These are phyloP conservation scores for Geranium incanum DNA, from an alignment of 441 rosid genomes.

Conservation along the genomic window DNA sequence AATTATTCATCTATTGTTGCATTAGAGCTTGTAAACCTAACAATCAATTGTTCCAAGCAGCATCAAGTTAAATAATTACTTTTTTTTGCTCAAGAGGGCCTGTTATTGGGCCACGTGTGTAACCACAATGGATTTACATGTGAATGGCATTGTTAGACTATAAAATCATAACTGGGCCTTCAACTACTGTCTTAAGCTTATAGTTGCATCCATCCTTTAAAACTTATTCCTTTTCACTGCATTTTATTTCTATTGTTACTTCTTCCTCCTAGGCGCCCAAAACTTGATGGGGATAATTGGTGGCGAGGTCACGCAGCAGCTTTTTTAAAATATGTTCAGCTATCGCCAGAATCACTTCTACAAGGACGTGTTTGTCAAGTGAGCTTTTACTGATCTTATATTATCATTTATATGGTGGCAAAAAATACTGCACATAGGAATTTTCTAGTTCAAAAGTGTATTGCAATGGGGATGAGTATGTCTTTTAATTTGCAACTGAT, in stretches of 20 bases:
- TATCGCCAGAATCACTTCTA: conserved; percentile 59
- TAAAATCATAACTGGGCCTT: background rate
- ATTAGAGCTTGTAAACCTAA: background rate
- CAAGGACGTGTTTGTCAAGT: conserved; percentile 76
- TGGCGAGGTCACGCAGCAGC: conserved; percentile 97
- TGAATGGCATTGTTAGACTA: background rate
- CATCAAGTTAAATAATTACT: background rate
- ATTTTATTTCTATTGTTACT: conserved; percentile 10
- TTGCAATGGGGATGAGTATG: background rate
- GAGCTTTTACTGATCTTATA: conserved; percentile 11
- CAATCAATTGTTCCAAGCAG: background rate
- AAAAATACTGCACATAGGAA: background rate
- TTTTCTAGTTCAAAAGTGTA: background rate
- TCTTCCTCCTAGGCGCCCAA: conserved; percentile 47
- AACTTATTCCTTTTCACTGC: background rate
- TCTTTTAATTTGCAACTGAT: background rate
- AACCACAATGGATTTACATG: background rate
- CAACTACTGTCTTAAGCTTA: background rate
- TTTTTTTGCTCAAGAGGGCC: background rate
- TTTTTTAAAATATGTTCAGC: conserved; percentile 54
- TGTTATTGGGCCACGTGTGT: background rate
- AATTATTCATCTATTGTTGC: background rate
- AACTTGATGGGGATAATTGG: conserved; percentile 82
- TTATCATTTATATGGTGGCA: background rate
- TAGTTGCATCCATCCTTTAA: background rate